Conservation (phyloP, 192 early-diverging fungal genomes). For the Pecoramyces ruminantium region DNA sequence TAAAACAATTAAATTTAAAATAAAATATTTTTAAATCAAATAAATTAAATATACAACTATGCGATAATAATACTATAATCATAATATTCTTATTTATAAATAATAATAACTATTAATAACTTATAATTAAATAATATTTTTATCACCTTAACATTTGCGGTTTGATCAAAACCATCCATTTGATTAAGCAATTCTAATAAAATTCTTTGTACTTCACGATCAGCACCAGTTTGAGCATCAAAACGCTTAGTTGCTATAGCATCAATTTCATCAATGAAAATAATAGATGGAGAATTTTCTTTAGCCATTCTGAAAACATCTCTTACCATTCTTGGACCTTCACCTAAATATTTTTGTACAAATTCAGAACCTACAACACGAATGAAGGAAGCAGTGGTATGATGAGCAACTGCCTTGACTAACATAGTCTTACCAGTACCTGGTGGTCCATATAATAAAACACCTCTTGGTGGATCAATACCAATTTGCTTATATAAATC, state of each 20-base stretch:
- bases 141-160: slow-evolving; percentile 80
- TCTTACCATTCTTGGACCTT: slow-evolving; percentile 93
- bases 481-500: slow-evolving; percentile 96
- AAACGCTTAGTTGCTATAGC: slow-evolving; percentile 96
- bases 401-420: slow-evolving; percentile 97
- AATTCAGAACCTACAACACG: slow-evolving; percentile 95
- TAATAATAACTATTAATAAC: too few species aligned
- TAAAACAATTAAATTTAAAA: too few species aligned
- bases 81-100: too few species aligned
- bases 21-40: too few species aligned
- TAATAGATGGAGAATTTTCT: slow-evolving; percentile 93
- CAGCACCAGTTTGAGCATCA: slow-evolving; percentile 94
- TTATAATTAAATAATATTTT: too few species aligned
- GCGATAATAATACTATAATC: too few species aligned
- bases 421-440: slow-evolving; percentile 97
- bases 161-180: slow-evolving; percentile 98
- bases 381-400: slow-evolving; percentile 91
- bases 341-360: slow-evolving; percentile 97
- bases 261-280: slow-evolving; percentile 99
- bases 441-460: slow-evolving; percentile 96
- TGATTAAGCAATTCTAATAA: slow-evolving; percentile 94
- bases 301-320: slow-evolving; percentile 92
- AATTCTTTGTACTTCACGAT: slow-evolving; percentile 97
- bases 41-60: too few species aligned
- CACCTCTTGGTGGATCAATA: slow-evolving; percentile 95